Percentiles rank a stretch among this genome's conserved stretches.
phyloP scores from a whole-genome alignment of 202 grass and related monocot genomes.

The Saccharum hybrid region DNA sequence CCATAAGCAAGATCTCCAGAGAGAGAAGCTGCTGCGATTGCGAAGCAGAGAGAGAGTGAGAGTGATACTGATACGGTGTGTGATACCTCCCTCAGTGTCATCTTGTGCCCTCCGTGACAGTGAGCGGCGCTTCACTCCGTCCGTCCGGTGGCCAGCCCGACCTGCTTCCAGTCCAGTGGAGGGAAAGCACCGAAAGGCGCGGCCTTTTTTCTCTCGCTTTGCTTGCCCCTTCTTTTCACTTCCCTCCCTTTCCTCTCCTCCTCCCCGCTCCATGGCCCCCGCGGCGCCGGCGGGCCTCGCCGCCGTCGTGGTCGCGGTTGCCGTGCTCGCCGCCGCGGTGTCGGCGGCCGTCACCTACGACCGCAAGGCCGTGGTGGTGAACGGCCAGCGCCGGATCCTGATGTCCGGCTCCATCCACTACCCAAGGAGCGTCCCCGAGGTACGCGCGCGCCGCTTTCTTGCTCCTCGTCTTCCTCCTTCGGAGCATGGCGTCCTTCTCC shows the following conservation, averaged over 20 bases:
- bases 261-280: slow-evolving; percentile 37
- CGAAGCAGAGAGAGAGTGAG: neutral
- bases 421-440: slow-evolving; percentile 92
- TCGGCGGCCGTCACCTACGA: slow-evolving; percentile 76
- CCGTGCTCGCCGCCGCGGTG: slow-evolving; percentile 44
- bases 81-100: slow-evolving; percentile 3
- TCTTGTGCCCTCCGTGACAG: slow-evolving; percentile 18
- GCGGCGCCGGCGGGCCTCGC: slow-evolving; percentile 17
- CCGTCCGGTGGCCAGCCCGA: slow-evolving; percentile 29
- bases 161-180: slow-evolving; percentile 33
- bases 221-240: slow-evolving; percentile 16
- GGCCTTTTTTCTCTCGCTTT: slow-evolving; percentile 35
- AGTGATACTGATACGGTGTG: neutral
- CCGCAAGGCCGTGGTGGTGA: slow-evolving; percentile 81
- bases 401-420: slow-evolving; percentile 99
- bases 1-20: neutral
- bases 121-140: slow-evolving; percentile 32
- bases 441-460: slow-evolving; percentile 23
- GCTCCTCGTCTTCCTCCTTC: slow-evolving; percentile 6
- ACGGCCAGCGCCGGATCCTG: slow-evolving; percentile 86
- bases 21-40: neutral
- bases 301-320: neutral
- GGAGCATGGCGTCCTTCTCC: neutral
- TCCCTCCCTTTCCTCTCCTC: slow-evolving; percentile 16
- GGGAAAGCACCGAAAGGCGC: slow-evolving; percentile 57